Evolutionary conservation across 2,329 filamentous ascomycete species (phyloP).

Genomic region (Tolypocladium tropicale): DNA sequence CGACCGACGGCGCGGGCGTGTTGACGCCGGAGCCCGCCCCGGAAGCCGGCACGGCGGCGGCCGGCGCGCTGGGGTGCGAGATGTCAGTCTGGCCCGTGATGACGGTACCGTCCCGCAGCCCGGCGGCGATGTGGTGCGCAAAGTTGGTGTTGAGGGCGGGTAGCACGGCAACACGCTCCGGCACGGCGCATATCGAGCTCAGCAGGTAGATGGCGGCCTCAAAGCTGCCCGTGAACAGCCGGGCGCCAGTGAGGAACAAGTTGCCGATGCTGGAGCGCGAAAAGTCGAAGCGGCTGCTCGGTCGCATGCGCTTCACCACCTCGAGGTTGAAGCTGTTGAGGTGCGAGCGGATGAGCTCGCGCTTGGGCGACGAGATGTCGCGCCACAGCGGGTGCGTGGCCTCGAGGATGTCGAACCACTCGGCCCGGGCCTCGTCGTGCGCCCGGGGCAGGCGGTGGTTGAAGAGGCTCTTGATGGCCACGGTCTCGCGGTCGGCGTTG

Average conservation of each 20-base stretch:
- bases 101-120: slow-evolving; percentile 61
- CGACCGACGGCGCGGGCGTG: slow-evolving; percentile 18
- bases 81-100: slow-evolving; percentile 93
- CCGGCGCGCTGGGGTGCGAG: slow-evolving; percentile 67
- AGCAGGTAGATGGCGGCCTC: slow-evolving; percentile 89
- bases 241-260: slow-evolving; percentile 71
- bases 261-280: slow-evolving; percentile 68
- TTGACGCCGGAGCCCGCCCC: slow-evolving; percentile 15
- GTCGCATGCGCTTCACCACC: slow-evolving; percentile 65
- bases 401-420: slow-evolving; percentile 88
- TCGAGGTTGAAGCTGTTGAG: slow-evolving; percentile 70
- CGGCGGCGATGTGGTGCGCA: slow-evolving; percentile 85
- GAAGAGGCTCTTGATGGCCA: slow-evolving; percentile 73
- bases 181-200: slow-evolving; percentile 76
- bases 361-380: slow-evolving; percentile 58
- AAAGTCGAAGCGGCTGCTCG: slow-evolving; percentile 67
- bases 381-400: slow-evolving; percentile 69
- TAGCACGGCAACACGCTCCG: slow-evolving; percentile 64
- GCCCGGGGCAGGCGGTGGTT: slow-evolving; percentile 67
- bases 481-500: slow-evolving; percentile 50
- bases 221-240: slow-evolving; percentile 85
- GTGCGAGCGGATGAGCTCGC: slow-evolving; percentile 67
- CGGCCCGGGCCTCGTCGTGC: slow-evolving; percentile 52
- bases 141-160: slow-evolving; percentile 94
- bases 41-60: slow-evolving; percentile 27